Base-by-base conservation (phyloP, 495 filamentous ascomycete species). In the Alectoria sarmentosa region DNA sequence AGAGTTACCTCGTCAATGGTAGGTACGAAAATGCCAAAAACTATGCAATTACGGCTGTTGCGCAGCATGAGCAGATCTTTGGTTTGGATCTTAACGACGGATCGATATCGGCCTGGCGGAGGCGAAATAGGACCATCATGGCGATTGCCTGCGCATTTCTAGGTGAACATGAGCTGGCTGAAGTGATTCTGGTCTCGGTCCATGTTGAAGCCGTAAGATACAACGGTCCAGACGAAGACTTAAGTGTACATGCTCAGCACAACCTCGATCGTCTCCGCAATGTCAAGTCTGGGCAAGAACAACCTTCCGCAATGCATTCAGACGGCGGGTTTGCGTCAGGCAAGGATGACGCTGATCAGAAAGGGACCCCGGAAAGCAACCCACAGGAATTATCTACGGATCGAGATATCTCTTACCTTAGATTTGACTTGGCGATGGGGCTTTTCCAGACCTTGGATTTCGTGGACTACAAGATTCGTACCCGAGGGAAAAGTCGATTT, bases 181-280 rank as follows among this genome's bases (percentile, higher is more conserved):
- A 57, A 57, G 54, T 57, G 36, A 2, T 57, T 34, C 54, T 57
- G 54, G 26, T 34, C 26, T 57, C 54, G 28, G 54, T 57, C 54
- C 28, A n/a, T 32, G 36, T 57, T 57, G 54, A 57, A 34, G 54
- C 54, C 14, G 26, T 57, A 15, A 57, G 54, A 28, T 21, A 19
- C 19, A 19, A 57, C 11, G 54, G 54, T 11, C 54, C 54, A 57
- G 28, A 34, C 26, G 14, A 8, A 19, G 54, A 57, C 26, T 36
- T 57, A 21, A 57, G 54, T 34, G 17, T 57, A 57, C 54, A 57
- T 57, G 54, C 54, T 57, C 54, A 57, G 54, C 54, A 34, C 14
- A 57, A 57, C n/a, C 28, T 36, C 36, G 54, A 34, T 28, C n/a
- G 54, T 36, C 54, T 57, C 14, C 26, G 21, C 54, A 3, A 7